Evolutionary conservation across 2,329 filamentous ascomycete species (phyloP).

Genomic region (Aspergillus sp.): DNA sequence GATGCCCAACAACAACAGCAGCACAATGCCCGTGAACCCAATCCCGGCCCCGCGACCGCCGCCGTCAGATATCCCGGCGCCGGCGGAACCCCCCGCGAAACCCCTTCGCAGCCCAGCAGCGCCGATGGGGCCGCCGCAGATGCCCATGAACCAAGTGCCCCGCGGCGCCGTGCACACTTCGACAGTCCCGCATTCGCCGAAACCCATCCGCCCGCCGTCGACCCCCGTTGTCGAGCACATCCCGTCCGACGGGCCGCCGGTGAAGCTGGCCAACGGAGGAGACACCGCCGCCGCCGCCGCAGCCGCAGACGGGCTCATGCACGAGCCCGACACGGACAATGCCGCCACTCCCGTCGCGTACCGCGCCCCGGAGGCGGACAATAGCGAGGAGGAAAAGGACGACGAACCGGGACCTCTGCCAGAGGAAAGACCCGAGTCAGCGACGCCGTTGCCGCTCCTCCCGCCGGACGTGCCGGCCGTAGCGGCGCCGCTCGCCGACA

Average conservation of each 20-base stretch:
- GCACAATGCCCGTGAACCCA: background rate
- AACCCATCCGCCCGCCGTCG: background rate
- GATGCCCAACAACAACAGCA: background rate
- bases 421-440: conserved; percentile 6
- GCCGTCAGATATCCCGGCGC: background rate
- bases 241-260: background rate
- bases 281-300: too few relatives aligned
- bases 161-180: background rate
- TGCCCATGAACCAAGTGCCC: background rate
- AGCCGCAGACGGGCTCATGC: too few relatives aligned
- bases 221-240: background rate
- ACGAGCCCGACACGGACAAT: background rate
- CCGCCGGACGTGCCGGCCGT: conserved; percentile 26
- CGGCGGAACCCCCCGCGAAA: background rate
- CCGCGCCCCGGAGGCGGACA: too few relatives aligned
- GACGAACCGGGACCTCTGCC: background rate
- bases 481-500: conserved; percentile 24
- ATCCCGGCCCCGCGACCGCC: background rate
- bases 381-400: too few relatives aligned
- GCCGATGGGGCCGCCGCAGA: background rate
- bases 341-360: background rate
- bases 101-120: background rate
- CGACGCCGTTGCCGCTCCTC: conserved; percentile 13
- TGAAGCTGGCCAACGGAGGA: too few relatives aligned
- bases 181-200: background rate